Evolutionary conservation across 345 rosid species (phyloP).

Genomic region (Eucalyptus camaldulensis): DNA sequence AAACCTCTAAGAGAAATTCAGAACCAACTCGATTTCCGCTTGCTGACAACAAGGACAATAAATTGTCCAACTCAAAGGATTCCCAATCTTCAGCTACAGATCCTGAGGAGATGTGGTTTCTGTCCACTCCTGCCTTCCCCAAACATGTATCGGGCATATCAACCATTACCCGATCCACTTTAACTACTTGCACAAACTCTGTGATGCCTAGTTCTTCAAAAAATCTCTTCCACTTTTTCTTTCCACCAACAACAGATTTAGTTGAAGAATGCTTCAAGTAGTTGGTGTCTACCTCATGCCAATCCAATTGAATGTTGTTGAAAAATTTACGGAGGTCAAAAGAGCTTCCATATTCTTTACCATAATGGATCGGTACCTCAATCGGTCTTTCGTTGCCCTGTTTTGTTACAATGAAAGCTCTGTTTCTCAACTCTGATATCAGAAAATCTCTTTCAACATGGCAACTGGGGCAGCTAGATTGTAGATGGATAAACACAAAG

Average conservation of each 20-base stretch:
- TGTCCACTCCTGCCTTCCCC: conserved; percentile 6
- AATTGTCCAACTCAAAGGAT: conserved; percentile 50
- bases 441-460: conserved; percentile 46
- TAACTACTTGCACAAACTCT: conserved; percentile 78
- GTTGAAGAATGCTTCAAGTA: conserved; percentile 71
- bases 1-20: conserved; percentile 55
- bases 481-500: conserved; percentile 77
- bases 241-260: conserved; percentile 18
- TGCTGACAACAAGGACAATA: conserved; percentile 32
- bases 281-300: conserved; percentile 65
- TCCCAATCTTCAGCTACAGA: conserved; percentile 72
- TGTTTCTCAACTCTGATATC: conserved; percentile 44
- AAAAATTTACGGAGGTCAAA: conserved; percentile 36
- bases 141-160: conserved; percentile 18
- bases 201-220: conserved; percentile 70
- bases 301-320: conserved; percentile 28
- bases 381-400: conserved; percentile 41
- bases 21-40: conserved; percentile 34
- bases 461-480: conserved; percentile 59
- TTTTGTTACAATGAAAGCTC: conserved; percentile 64
- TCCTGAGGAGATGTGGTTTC: conserved; percentile 12
- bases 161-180: conserved; percentile 45
- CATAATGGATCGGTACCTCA: conserved; percentile 60
- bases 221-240: conserved; percentile 71
- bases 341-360: conserved; percentile 56